Percentiles rank a stretch among this genome's conserved stretches.
phyloP scores from a whole-genome alignment of 495 filamentous ascomycete genomes.

The Trichoderma virens region DNA sequence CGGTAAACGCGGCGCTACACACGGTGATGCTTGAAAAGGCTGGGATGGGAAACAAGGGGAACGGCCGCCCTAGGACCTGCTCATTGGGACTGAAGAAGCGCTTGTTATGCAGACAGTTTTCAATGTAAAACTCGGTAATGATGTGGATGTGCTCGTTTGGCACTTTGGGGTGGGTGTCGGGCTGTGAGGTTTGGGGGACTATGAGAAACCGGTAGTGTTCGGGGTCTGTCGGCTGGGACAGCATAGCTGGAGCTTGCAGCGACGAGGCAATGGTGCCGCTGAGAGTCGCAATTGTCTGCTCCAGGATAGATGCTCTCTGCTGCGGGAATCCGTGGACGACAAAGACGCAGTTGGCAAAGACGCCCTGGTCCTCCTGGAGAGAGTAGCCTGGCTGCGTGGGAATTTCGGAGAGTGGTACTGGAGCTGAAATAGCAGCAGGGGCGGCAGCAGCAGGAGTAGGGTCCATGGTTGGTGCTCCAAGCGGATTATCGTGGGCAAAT shows the following conservation, averaged over 20 bases:
- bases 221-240: slow-evolving; percentile 16
- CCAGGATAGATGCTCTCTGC: slow-evolving; percentile 35
- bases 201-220: slow-evolving; percentile 34
- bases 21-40: slow-evolving; percentile 62
- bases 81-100: slow-evolving; percentile 58
- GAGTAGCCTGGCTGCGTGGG: slow-evolving; percentile 13
- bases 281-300: slow-evolving; percentile 34
- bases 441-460: too few species aligned
- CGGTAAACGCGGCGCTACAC: slow-evolving; percentile 73
- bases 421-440: not conserved
- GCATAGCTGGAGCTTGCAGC: slow-evolving; percentile 31
- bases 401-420: slow-evolving; percentile 12
- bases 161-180: slow-evolving; percentile 30
- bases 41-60: slow-evolving; percentile 57
- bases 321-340: slow-evolving; percentile 55
- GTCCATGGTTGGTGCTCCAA: too few species aligned
- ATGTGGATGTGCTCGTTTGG: slow-evolving; percentile 34
- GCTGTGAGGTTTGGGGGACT: slow-evolving; percentile 39
- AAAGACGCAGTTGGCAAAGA: slow-evolving; percentile 53
- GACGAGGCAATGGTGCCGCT: slow-evolving; percentile 36
- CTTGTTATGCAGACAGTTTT: slow-evolving; percentile 73
- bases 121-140: slow-evolving; percentile 90
- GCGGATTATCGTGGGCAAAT: slow-evolving; percentile 12
- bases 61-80: slow-evolving; percentile 62
- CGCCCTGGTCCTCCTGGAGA: slow-evolving; percentile 24